Conservation (phyloP, 345 rosid genomes). For the Aquilaria malaccensis region DNA sequence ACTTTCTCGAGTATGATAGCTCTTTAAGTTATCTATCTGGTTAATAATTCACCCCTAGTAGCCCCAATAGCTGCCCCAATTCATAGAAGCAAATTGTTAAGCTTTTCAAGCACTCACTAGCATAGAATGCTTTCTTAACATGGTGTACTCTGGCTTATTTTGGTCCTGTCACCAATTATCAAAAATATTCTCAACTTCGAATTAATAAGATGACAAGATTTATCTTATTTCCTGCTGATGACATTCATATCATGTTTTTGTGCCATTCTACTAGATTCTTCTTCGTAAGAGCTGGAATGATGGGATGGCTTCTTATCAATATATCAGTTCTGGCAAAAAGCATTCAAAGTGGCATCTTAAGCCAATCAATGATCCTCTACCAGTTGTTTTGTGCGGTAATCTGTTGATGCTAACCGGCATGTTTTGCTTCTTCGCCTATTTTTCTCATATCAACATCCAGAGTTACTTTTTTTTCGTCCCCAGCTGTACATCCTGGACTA, state of each 20-base stretch:
- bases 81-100: too few relatives aligned
- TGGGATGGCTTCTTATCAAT: conserved; percentile 95
- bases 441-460: conserved; percentile 7
- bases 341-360: conserved; percentile 41
- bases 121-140: too few relatives aligned
- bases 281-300: conserved; percentile 97
- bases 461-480: conserved; percentile 11
- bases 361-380: conserved; percentile 76
- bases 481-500: conserved; percentile 82
- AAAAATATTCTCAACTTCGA: background rate
- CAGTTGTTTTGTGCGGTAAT: conserved; percentile 73
- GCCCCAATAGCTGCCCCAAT: too few relatives aligned
- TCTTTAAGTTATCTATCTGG: background rate
- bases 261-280: conserved; percentile 44
- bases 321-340: conserved; percentile 77
- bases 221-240: background rate
- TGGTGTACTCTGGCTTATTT: too few relatives aligned
- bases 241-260: background rate
- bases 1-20: too few relatives aligned
- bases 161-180: too few relatives aligned
- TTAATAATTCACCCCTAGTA: background rate
- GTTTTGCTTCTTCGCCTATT: background rate
- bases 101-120: too few relatives aligned
- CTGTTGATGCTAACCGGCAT: conserved; percentile 10
- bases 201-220: background rate